phyloP scores from a whole-genome alignment of 768 basidiomycete genomes.

The Calocybe indica region DNA sequence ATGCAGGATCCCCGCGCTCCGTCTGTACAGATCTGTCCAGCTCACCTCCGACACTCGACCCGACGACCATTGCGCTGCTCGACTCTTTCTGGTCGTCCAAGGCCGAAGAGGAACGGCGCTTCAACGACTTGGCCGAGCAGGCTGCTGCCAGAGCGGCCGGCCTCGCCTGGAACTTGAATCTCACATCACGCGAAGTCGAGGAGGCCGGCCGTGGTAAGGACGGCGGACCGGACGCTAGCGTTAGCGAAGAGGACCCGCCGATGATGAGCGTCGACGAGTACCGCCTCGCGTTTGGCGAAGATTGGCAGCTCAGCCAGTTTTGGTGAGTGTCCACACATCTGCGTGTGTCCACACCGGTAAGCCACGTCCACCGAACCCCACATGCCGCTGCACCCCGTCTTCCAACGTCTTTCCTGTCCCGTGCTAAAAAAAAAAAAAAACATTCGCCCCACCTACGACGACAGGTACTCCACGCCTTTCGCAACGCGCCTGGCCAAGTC shows the following conservation, averaged over 20 bases:
- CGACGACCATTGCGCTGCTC: slow-evolving; percentile 32
- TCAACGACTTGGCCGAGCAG: slow-evolving; percentile 31
- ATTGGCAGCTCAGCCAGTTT: slow-evolving; percentile 47
- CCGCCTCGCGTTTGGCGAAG: slow-evolving; percentile 35
- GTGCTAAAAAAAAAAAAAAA: background rate
- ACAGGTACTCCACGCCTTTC: slow-evolving; percentile 37
- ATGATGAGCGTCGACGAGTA: slow-evolving; percentile 42
- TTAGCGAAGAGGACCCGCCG: slow-evolving; percentile 14
- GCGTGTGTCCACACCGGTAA: background rate
- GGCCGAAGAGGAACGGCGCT: slow-evolving; percentile 36
- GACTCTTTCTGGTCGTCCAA: slow-evolving; percentile 32
- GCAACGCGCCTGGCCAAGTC: slow-evolving; percentile 29
- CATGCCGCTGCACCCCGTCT: background rate
- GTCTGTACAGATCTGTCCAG: slow-evolving; percentile 20
- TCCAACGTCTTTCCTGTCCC: too few relatives aligned
- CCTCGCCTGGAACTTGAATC: slow-evolving; percentile 17
- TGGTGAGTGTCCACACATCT: slow-evolving; percentile 28
- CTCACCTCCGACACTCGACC: slow-evolving; percentile 30
- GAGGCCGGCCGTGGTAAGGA: too few relatives aligned
- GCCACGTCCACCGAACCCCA: slow-evolving; percentile 11
- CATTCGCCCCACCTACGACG: background rate
- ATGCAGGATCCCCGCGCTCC: slow-evolving; percentile 20
- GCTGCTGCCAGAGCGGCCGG: slow-evolving; percentile 28
- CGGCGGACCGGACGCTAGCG: too few relatives aligned
- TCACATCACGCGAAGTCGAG: background rate